phyloP scores from a whole-genome alignment of 805 yeast genomes.

The Ogataea trehalophila region DNA sequence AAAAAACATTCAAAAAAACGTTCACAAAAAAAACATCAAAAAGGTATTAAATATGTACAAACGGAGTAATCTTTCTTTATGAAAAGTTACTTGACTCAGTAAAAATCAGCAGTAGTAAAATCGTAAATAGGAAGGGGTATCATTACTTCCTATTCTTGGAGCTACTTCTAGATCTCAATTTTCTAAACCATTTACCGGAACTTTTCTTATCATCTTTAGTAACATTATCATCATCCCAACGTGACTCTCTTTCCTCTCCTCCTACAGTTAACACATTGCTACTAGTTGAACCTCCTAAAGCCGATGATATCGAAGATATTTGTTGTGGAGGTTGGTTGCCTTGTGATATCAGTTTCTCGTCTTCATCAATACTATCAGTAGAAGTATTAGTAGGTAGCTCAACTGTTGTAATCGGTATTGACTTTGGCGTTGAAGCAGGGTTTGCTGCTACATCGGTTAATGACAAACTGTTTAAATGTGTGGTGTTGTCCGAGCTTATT shows the following conservation, averaged over 20 bases:
- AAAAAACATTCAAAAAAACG: neutral
- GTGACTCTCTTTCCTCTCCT: constrained; percentile 27
- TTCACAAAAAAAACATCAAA: constrained; percentile 5
- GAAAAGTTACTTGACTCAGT: too few species aligned
- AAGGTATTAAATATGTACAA: neutral
- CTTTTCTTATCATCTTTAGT: constrained; percentile 5
- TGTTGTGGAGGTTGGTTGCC: too few species aligned
- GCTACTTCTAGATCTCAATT: constrained; percentile 32
- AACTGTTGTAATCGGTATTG: neutral
- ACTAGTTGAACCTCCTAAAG: too few species aligned
- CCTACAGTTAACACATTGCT: neutral
- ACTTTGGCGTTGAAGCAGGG: neutral
- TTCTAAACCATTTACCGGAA: constrained; percentile 40
- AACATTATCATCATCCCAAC: constrained; percentile 22
- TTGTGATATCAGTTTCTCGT: too few species aligned
- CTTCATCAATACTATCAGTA: neutral
- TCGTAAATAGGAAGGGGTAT: neutral
- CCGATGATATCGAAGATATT: too few species aligned
- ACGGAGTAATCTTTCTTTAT: too few species aligned
- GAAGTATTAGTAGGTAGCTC: neutral
- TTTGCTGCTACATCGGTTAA: too few species aligned
- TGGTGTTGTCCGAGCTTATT: neutral
- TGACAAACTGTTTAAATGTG: neutral
- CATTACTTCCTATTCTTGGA: constrained; percentile 17
- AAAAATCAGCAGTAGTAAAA: too few species aligned